These are phyloP conservation scores for Aureobasidium lini DNA, from an alignment of 2,329 filamentous ascomycete species.

Conservation along the genomic window DNA sequence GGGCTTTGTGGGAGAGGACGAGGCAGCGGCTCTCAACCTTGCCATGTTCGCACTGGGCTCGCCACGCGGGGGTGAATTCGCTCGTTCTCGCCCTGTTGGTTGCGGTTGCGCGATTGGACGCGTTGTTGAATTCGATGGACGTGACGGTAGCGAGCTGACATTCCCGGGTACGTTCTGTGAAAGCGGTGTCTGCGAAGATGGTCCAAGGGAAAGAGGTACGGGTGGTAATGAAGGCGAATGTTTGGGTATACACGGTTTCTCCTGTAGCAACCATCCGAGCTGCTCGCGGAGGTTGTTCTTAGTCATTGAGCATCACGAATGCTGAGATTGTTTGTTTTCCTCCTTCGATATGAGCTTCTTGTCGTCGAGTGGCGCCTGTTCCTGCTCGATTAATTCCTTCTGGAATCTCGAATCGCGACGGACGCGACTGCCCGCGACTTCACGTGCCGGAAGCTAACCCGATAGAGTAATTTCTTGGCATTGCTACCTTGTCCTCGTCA, in stretches of 20 bases:
- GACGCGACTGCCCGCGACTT: constrained; percentile 11
- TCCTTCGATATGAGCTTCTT: not conserved
- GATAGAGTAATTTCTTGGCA: not conserved
- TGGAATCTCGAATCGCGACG: constrained; percentile 4
- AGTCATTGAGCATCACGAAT: constrained; percentile 33
- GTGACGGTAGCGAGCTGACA: not conserved
- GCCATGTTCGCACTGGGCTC: constrained; percentile 32
- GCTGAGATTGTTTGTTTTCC: not conserved
- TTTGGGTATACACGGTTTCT: constrained; percentile 39
- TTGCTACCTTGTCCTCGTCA: not conserved
- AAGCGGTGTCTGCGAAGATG: not conserved
- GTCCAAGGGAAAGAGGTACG: not conserved
- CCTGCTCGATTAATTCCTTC: not conserved
- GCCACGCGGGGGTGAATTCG: not conserved
- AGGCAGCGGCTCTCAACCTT: constrained; percentile 35
- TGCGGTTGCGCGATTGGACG: not conserved
- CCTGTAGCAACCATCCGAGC: constrained; percentile 40
- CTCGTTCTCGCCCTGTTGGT: not conserved
- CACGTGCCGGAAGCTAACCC: not conserved
- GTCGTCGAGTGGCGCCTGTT: constrained; percentile 10
- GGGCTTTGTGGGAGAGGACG: constrained; percentile 20
- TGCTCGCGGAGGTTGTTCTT: constrained; percentile 42
- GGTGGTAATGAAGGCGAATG: constrained; percentile 11
- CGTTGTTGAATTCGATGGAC: not conserved
- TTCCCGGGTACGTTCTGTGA: not conserved